Percentiles rank a stretch among this genome's conserved stretches.
These are phyloP conservation scores for Noccaea caerulescens DNA, from an alignment of 345 rosid species.

Conservation along the genomic window DNA sequence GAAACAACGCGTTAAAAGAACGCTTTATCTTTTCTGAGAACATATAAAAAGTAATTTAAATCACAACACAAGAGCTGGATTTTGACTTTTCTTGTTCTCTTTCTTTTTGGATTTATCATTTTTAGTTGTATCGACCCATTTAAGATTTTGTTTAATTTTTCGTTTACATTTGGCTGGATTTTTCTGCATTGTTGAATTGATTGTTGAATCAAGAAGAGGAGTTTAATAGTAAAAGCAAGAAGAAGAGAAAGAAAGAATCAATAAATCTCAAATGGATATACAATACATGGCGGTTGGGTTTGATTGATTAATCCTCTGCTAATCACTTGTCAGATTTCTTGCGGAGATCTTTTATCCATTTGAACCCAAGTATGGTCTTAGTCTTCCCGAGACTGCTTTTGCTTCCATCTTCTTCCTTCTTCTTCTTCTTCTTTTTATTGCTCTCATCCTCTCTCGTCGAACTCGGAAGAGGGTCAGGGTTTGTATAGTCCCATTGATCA, in stretches of 20 bases:
- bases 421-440: conserved; percentile 22
- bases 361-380: conserved; percentile 32
- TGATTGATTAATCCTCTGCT: not conserved
- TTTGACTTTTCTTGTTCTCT: not conserved
- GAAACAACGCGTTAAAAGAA: conserved; percentile 6
- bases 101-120: conserved; percentile 25
- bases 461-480: conserved; percentile 43
- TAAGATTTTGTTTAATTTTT: conserved; percentile 28
- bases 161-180: not conserved
- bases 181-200: not conserved
- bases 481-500: conserved; percentile 44
- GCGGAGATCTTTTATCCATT: conserved; percentile 45
- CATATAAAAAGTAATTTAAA: not conserved
- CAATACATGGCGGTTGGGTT: not conserved
- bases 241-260: not conserved
- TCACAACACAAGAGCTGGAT: not conserved
- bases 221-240: not conserved
- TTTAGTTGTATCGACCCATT: conserved; percentile 24
- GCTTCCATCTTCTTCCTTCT: conserved; percentile 25
- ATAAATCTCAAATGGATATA: not conserved
- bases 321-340: conserved; percentile 40
- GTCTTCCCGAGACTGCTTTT: conserved; percentile 33
- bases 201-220: conserved; percentile 13
- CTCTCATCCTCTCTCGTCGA: conserved; percentile 14
- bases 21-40: not conserved